Evolutionary conservation across 2,329 filamentous ascomycete genomes (phyloP).

Genomic region (Akanthomyces lecanii): DNA sequence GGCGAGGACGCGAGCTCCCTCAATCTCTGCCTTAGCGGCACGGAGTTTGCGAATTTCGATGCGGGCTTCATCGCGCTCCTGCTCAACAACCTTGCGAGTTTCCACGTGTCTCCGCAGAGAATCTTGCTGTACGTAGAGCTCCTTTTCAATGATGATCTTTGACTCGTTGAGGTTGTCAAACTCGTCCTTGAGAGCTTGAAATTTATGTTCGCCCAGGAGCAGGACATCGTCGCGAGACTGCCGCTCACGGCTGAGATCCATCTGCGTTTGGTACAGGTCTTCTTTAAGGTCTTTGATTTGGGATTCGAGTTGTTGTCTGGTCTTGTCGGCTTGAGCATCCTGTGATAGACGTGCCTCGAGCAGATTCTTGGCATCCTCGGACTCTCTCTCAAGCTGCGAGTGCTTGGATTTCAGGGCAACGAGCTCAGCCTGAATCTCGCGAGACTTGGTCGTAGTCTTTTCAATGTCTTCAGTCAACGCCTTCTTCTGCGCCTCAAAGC

Average conservation of each 20-base stretch:
- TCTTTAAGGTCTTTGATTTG: conserved; percentile 85
- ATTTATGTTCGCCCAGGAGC: conserved; percentile 85
- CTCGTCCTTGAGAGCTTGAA: conserved; percentile 74
- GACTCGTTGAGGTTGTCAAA: conserved; percentile 84
- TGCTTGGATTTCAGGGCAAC: conserved; percentile 84
- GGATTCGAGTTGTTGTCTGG: conserved; percentile 74
- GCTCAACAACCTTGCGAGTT: conserved; percentile 72
- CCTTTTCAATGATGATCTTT: conserved; percentile 97
- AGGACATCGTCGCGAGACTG: conserved; percentile 94
- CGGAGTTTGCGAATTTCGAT: conserved; percentile 78
- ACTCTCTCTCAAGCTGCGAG: conserved; percentile 79
- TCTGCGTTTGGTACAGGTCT: conserved; percentile 78
- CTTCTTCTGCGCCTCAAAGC: conserved; percentile 74
- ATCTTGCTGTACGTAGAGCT: conserved; percentile 94
- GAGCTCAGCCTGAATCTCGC: conserved; percentile 81
- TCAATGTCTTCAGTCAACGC: conserved; percentile 72
- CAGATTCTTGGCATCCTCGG: conserved; percentile 78
- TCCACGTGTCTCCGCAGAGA: conserved; percentile 81
- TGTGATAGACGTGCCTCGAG: conserved; percentile 86
- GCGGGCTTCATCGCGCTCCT: conserved; percentile 85
- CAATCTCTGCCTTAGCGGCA: conserved; percentile 76
- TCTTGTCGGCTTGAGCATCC: conserved; percentile 78
- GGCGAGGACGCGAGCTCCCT: conserved; percentile 79
- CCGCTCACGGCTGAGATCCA: conserved; percentile 83
- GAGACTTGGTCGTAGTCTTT: conserved; percentile 68